Evolutionary conservation across 768 basidiomycete genomes (phyloP).

Genomic region (Sporobolomyces pararoseus): DNA sequence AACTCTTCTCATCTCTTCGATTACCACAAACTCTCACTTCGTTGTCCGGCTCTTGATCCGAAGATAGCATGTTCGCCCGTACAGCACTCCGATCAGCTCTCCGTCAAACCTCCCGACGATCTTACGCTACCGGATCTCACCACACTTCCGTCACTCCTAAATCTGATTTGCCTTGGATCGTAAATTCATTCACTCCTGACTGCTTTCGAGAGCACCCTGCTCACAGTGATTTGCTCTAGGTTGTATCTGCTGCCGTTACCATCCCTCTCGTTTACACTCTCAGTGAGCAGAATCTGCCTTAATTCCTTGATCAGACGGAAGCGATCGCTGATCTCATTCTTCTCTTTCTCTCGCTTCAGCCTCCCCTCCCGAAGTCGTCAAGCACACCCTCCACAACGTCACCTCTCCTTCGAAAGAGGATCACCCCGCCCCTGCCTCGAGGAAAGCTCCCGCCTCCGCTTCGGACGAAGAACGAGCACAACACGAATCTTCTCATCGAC

Average conservation of each 20-base stretch:
- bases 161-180: constrained; percentile 14
- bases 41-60: too few relatives aligned
- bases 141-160: neutral
- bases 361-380: constrained; percentile 11
- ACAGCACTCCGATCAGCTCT: constrained; percentile 6
- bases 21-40: too few relatives aligned
- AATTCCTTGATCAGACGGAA: too few relatives aligned
- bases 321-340: too few relatives aligned
- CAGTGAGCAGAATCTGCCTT: neutral
- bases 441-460: constrained; percentile 8
- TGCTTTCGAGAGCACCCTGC: neutral
- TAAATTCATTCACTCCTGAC: neutral
- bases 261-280: constrained; percentile 21
- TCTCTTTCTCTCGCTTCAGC: neutral
- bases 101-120: constrained; percentile 11
- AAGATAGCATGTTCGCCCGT: constrained; percentile 19
- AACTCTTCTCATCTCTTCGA: too few relatives aligned
- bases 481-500: neutral
- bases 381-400: constrained; percentile 11
- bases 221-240: neutral
- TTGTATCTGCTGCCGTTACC: constrained; percentile 9
- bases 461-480: neutral
- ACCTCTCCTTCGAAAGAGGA: constrained; percentile 14
- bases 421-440: constrained; percentile 11
- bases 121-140: constrained; percentile 1